Evolutionary conservation across 108 stramenopile species (phyloP).

Genomic region (Aurantiochytrium sp.): DNA sequence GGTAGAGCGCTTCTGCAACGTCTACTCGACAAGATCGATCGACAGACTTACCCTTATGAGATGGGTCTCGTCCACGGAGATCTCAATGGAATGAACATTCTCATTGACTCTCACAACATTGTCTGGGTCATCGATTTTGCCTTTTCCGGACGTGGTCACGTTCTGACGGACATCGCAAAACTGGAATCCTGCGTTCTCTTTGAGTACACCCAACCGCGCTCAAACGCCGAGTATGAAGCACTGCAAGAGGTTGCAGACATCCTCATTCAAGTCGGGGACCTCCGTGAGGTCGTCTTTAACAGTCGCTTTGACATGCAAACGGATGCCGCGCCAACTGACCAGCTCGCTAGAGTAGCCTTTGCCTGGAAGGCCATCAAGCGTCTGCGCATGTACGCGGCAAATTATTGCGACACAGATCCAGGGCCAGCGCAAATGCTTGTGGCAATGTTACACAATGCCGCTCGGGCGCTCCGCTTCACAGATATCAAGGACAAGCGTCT

Average conservation of each 20-base stretch:
- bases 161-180: background rate
- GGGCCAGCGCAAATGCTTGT: background rate
- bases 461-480: background rate
- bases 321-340: background rate
- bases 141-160: background rate
- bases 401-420: background rate
- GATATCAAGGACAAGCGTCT: background rate
- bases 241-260: background rate
- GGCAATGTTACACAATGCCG: background rate
- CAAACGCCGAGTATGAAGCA: background rate
- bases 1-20: background rate
- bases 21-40: background rate
- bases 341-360: background rate
- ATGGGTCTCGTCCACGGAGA: background rate
- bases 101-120: background rate
- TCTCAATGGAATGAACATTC: background rate
- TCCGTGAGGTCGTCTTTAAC: background rate
- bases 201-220: background rate
- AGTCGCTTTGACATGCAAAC: background rate
- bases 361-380: background rate
- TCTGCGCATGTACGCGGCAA: background rate
- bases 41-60: background rate
- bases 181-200: background rate
- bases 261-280: background rate
- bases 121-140: slow-evolving; percentile 11